Conservation (phyloP, 2,329 filamentous ascomycete species). For the Bertia moriformis region DNA sequence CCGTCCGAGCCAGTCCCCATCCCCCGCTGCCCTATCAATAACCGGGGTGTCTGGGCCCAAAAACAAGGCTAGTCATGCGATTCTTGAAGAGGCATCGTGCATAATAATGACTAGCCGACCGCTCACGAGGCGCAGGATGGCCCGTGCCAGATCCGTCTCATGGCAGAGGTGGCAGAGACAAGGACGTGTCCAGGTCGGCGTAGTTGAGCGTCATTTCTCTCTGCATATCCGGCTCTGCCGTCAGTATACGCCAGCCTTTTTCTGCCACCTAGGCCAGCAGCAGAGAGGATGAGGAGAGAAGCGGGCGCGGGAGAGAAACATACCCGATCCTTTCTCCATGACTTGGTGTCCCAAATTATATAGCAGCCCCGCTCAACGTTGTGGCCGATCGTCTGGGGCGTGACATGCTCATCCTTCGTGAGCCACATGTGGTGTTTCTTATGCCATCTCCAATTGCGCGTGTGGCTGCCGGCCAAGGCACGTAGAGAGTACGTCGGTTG, state of each 20-base stretch:
- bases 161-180: too few species aligned
- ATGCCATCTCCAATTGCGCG: slow-evolving; percentile 55
- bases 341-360: slow-evolving; percentile 48
- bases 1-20: too few species aligned
- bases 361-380: slow-evolving; percentile 52
- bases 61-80: too few species aligned
- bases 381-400: slow-evolving; percentile 40
- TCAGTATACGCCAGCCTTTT: slow-evolving; percentile 8
- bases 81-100: too few species aligned
- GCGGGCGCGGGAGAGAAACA: slow-evolving; percentile 17
- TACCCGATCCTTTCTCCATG: slow-evolving; percentile 50
- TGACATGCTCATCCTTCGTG: slow-evolving; percentile 54
- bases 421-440: slow-evolving; percentile 53
- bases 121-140: too few species aligned
- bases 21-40: too few species aligned
- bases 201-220: slow-evolving; percentile 47
- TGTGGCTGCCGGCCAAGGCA: slow-evolving; percentile 32
- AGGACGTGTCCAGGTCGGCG: slow-evolving; percentile 38
- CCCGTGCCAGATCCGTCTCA: too few species aligned
- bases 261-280: not conserved
- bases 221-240: slow-evolving; percentile 19
- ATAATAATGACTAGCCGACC: too few species aligned
- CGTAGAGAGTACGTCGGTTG: too few species aligned
- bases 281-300: too few species aligned
- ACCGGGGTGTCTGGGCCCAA: too few species aligned